Base-by-base conservation (phyloP, 2,329 filamentous ascomycete genomes). In the Monosporascus sp. region DNA sequence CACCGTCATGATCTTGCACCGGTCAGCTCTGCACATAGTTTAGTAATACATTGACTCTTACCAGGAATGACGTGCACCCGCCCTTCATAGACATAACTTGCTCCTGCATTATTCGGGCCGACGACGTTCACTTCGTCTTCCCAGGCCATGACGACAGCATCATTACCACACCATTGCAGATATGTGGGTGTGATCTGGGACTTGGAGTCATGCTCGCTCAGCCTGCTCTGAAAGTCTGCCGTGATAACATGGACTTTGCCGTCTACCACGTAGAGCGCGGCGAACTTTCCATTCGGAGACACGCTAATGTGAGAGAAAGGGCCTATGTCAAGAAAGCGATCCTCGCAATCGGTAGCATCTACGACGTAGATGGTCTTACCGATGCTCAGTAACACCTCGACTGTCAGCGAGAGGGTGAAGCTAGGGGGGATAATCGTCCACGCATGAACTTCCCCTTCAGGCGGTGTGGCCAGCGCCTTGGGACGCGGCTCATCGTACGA, bases 71-170 rank as follows among this genome's bases (percentile, higher is more conserved):
- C 80, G 69, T 97, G 94, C 14, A 99, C 88, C 58, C 90, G 86
- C 8, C 87, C 89, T 65, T 97, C 91, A 69, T 97, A 97, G 62
- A 91, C 93, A 69, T 91, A 94, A 57, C 84, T 86, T 43, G 75
- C 84, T 5, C 88, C 85, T 9, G 88, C 82, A 44, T 90, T 90
- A 38, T 86, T 88, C 0, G 91, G 91, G 0, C 93, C 94, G 55
- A 99, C 88, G 27, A 99, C 80, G 66, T 97, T 94, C 4, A 99
- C 87, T 70, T 99, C 94, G 66, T 99, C 94, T 66, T 97, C 94
- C 94, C 94, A 99, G 0, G 92, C 92, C 63, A 99, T 84, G 27
- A 96, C 84, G 3, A 94, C 88, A 16, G 92, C 91, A 70, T 97
- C 93, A 63, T 94, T 93, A 5, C 94, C 94, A 69, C 94, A 99